Evolutionary conservation across 345 rosid species (phyloP), one percentile per base, ranked within the genome.

Genomic region (Linum lewisii): DNA sequence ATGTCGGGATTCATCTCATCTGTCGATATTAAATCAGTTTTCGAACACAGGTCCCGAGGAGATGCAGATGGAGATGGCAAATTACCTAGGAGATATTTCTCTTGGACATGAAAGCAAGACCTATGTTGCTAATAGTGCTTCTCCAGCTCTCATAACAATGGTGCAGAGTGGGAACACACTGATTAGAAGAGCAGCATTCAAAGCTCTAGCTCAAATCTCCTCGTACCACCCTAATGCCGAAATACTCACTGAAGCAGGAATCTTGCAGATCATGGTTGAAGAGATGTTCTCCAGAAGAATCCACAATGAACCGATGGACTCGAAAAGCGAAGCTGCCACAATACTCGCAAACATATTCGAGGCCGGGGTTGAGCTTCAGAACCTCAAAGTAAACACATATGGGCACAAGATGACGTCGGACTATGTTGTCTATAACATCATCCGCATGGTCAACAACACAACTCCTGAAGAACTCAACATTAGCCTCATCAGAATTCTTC

Each of bases 261-360:
- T 82, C 49, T 51, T 84, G 63, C 79, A 75, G 37, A 67, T 75
- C 58, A 80, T 91, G 95, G 75, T 74, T 1, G 88, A 85, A 67
- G 96, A 88, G 79, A 76, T 91, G 67, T 82, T 91, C 73, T 59
- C 60, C 55, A 77, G 78, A 63, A 78, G 81, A 37, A 72, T 79
- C 71, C 53, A 64, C 57, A 67, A 73, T 61, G 88, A 86, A 60
- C 73, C 78, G 5, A 76, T 79, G 78, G 78, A 80, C 76, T 82
- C 90, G 13, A 82, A 78, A 72, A 72, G 58, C 24, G 95, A 80
- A 76, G 88, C 95, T 55, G 87, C 88, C 32, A 79, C 76, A 44
- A 78, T 91, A 59, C 84, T 91, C 45, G 88, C 98, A 57, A 81
- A 88, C 60, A 74, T 91, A 59, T 65, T 86, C 1, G 90, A 88